Evolutionary conservation across 768 basidiomycete species (phyloP).

Genomic region (Lactarius indigo): DNA sequence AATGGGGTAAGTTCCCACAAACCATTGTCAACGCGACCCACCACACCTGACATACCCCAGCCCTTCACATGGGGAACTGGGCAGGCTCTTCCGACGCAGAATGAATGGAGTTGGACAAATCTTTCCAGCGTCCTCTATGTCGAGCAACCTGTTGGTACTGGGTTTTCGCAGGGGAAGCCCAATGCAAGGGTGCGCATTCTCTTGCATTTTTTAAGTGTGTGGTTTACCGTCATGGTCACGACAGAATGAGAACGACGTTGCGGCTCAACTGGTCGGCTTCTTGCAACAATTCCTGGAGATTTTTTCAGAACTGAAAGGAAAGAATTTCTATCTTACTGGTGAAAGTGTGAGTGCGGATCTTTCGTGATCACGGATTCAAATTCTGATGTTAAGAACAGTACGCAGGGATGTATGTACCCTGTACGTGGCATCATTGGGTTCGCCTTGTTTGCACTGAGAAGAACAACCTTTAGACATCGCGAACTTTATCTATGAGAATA

Average conservation of each 20-base stretch:
- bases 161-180: constrained; percentile 68
- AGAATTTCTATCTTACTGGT: constrained; percentile 66
- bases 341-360: constrained; percentile 57
- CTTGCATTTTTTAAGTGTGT: background rate
- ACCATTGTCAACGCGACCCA: background rate
- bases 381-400: constrained; percentile 43
- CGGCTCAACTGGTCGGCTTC: constrained; percentile 56
- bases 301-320: constrained; percentile 68
- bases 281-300: constrained; percentile 72
- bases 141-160: constrained; percentile 79
- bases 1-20: constrained; percentile 55
- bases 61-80: constrained; percentile 67
- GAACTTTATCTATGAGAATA: constrained; percentile 65
- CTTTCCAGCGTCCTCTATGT: constrained; percentile 71
- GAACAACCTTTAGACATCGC: constrained; percentile 53
- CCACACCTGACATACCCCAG: constrained; percentile 33
- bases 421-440: constrained; percentile 40
- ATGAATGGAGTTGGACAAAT: constrained; percentile 77
- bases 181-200: constrained; percentile 40
- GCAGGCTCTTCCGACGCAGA: constrained; percentile 58
- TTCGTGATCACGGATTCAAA: background rate
- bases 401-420: constrained; percentile 65
- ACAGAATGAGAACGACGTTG: constrained; percentile 53
- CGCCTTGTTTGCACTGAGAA: background rate
- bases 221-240: background rate